Base-by-base conservation (phyloP, 805 yeast genomes). In the Teunomyces panamensis region DNA sequence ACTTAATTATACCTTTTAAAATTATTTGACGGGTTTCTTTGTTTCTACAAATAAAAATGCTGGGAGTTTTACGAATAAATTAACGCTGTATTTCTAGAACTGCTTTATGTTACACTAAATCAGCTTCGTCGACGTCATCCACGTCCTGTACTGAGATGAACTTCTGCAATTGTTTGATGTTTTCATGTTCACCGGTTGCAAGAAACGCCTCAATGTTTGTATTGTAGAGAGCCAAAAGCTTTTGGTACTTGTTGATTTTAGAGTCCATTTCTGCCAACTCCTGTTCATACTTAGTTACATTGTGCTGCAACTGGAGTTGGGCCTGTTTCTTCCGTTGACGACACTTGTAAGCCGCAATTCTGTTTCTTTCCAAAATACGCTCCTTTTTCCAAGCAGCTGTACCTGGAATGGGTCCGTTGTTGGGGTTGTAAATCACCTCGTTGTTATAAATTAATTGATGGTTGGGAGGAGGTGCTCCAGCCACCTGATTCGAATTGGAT, bases 301-400 rank as follows among this genome's bases (percentile, higher is more conserved):
- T 85, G 49, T 75, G 79, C 58, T 83, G 85, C 51, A 87, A 64
- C 60, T 83, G 83, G 49, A 78, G 73, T 56, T 85, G 92, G 1
- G 88, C 83, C 46, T 82, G 79, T 56, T 83, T 83, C 64, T 83
- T 83, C 35, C 87, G 68, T 56, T 83, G 85, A 54, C 88, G 73
- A 65, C 88, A 83, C 57, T 81, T 82, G 28, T 81, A 77, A 0
- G 88, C 88, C 0, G 88, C 88, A n/a, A 82, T 70, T 50, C 88
- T 65, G 56, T 83, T 83, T 46, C 88, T 64, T 56, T 83, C 87
- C 47, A 83, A 62, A 14, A 83, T 57, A 42, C 87, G 63, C 26
- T 82, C 85, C 51, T 68, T 85, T 79, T 67, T 88, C 96, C 72
- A 87, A 65, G 68, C 87, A 48, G 79, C 79, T 13, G 74, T 80